Base-by-base conservation (phyloP, 2,329 filamentous ascomycete genomes). In the Chaetomium olivaceum region DNA sequence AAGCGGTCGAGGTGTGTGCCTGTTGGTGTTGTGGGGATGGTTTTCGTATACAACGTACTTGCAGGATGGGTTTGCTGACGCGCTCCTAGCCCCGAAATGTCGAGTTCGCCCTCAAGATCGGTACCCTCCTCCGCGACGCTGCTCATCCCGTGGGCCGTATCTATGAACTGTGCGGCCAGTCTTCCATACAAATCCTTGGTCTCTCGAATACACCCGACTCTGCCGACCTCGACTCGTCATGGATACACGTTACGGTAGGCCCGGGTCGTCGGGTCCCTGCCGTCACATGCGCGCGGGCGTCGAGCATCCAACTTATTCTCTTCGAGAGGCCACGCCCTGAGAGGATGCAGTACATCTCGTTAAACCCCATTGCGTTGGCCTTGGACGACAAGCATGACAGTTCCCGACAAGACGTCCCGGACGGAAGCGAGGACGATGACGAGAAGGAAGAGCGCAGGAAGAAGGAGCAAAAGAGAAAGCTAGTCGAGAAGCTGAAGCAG, bases 271-370 rank as follows among this genome's bases (percentile, higher is more conserved):
- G 74, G 67, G 80, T 88, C n/a, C 94, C 94, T 1, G 84, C 83
- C 46, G 88, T 99, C 66, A 87, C 86, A 64, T 96, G 91, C 65
- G 84, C 88, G 57, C 85, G 86, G 68, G 87, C 87, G 5, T 83
- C 90, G 23, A 92, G 89, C 55, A 87, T 96, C 55, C 95, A 99
- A 75, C 86, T 97, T 54, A 91, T 98, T 65, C 83, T 96, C 64
- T 99, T 96, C 77, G 89, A 97, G 72, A 85, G 93, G 56, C 95
- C 95, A 0, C 86, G 90, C 64, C 94, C 95, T 0, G 88, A 85
- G 36, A 87, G 89, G 63, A 98, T 99, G 95, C 94, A 99, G 77
- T 99, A 98, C 77, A 90, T 98, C 71, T 99, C 95, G 0, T 82
- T 97, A 23, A 86, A 88, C 31, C 94, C 95, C 0, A 98, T 99